These are phyloP conservation scores for Claviceps capensis DNA, from an alignment of 2,329 filamentous ascomycete species.

Conservation along the genomic window DNA sequence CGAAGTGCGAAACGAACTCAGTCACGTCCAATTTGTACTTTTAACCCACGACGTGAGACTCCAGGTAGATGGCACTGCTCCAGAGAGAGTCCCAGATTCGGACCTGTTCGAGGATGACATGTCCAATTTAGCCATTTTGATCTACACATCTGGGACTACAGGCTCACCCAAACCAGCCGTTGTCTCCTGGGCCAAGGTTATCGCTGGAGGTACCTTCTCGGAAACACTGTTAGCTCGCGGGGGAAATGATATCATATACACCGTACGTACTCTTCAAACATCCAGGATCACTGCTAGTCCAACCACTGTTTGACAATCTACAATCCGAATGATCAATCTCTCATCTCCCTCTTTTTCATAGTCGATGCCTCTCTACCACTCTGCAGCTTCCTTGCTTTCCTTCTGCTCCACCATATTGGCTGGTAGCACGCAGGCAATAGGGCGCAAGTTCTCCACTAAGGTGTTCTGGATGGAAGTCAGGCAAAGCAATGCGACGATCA, in stretches of 20 bases:
- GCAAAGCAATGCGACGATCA: slow-evolving; percentile 54
- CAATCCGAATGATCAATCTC: background rate
- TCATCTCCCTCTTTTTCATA: background rate
- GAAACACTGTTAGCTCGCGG: slow-evolving; percentile 41
- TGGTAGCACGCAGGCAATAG: slow-evolving; percentile 56
- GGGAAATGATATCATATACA: slow-evolving; percentile 58
- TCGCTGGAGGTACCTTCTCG: slow-evolving; percentile 26
- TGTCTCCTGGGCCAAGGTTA: slow-evolving; percentile 57
- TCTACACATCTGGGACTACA: slow-evolving; percentile 79
- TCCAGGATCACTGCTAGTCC: background rate
- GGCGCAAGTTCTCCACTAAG: slow-evolving; percentile 63
- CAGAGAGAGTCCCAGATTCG: slow-evolving; percentile 44
- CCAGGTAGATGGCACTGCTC: slow-evolving; percentile 35
- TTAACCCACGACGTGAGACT: slow-evolving; percentile 45
- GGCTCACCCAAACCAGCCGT: slow-evolving; percentile 71
- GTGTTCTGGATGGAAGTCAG: slow-evolving; percentile 67
- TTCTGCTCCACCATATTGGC: slow-evolving; percentile 45
- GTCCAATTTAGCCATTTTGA: slow-evolving; percentile 54
- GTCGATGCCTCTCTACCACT: slow-evolving; percentile 86
- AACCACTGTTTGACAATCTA: background rate
- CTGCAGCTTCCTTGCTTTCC: slow-evolving; percentile 60
- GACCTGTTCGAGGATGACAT: slow-evolving; percentile 35
- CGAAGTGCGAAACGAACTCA: slow-evolving; percentile 37
- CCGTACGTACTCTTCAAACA: slow-evolving; percentile 29
- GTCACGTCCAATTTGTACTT: slow-evolving; percentile 43